These are phyloP conservation scores for Cladobotryum protrusum DNA, from an alignment of 2,329 filamentous ascomycete species.

Conservation along the genomic window DNA sequence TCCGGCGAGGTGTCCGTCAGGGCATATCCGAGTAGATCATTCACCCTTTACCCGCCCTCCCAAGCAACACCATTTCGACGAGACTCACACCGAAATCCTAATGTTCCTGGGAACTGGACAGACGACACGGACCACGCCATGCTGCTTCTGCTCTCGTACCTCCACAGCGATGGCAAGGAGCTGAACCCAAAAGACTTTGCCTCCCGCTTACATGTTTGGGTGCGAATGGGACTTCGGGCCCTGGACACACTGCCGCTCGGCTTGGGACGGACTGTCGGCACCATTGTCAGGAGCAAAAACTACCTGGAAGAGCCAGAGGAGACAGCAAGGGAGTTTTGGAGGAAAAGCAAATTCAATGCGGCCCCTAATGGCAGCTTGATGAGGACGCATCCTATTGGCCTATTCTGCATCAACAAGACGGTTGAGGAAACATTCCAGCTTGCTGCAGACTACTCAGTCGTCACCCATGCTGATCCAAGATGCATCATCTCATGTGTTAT, in stretches of 20 bases:
- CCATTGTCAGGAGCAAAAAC: conserved; percentile 33
- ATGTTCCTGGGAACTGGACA: conserved; percentile 41
- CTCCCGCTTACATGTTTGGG: conserved; percentile 40
- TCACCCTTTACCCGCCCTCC: conserved; percentile 32
- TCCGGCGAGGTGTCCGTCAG: conserved; percentile 26
- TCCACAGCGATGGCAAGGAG: conserved; percentile 34
- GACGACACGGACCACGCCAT: conserved; percentile 51
- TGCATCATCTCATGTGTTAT: conserved; percentile 45
- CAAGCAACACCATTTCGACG: conserved; percentile 34
- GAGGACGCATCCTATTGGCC: conserved; percentile 45
- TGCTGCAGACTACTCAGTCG: conserved; percentile 35
- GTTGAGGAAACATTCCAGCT: conserved; percentile 38
- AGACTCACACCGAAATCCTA: conserved; percentile 40
- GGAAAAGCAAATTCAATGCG: conserved; percentile 28
- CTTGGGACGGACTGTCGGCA: conserved; percentile 40
- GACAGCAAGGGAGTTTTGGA: conserved; percentile 37
- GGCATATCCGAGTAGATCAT: conserved; percentile 33
- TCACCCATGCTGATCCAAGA: conserved; percentile 46
- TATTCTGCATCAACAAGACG: conserved; percentile 37
- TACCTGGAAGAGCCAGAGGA: conserved; percentile 35
- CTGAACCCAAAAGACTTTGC: conserved; percentile 38
- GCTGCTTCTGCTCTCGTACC: conserved; percentile 41
- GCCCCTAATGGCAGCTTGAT: conserved; percentile 49
- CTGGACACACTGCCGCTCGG: conserved; percentile 43
- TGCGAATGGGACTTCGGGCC: conserved; percentile 38